A percentile compares a stretch with the other conserved stretches of the same genome.
Evolutionary conservation across 2,329 filamentous ascomycete species (phyloP).

Genomic region (Neonectria neomacrospora): DNA sequence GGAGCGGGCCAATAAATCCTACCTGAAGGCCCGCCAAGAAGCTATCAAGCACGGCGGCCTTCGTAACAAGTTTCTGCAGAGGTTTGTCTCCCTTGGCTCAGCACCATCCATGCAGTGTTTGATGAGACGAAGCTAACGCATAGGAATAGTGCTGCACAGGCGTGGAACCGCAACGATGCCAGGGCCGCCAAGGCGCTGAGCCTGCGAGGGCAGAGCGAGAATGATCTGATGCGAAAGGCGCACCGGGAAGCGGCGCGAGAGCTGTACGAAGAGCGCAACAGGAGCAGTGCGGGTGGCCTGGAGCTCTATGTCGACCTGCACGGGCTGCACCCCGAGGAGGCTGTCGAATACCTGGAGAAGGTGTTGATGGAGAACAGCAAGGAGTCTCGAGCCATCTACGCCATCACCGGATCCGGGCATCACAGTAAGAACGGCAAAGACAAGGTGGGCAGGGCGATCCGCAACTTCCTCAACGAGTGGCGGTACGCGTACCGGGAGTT

Average conservation of each 20-base stretch:
- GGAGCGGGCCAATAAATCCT: slow-evolving; percentile 88
- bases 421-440: slow-evolving; percentile 99
- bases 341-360: slow-evolving; percentile 90
- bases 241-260: slow-evolving; percentile 93
- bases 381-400: slow-evolving; percentile 83
- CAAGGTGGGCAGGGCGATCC: slow-evolving; percentile 94
- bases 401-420: slow-evolving; percentile 95
- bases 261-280: slow-evolving; percentile 94
- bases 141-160: slow-evolving; percentile 82
- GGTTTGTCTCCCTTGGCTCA: slow-evolving; percentile 62
- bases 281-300: slow-evolving; percentile 65
- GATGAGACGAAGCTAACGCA: slow-evolving; percentile 15
- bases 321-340: slow-evolving; percentile 98
- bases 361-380: slow-evolving; percentile 85
- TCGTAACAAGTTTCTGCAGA: slow-evolving; percentile 96
- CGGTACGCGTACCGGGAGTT: slow-evolving; percentile 96
- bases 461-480: slow-evolving; percentile 93
- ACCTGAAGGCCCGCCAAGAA: slow-evolving; percentile 93
- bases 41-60: slow-evolving; percentile 97
- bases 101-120: background rate
- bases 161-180: slow-evolving; percentile 98
- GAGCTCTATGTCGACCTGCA: slow-evolving; percentile 97
- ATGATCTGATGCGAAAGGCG: slow-evolving; percentile 95
- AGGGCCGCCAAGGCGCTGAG: slow-evolving; percentile 95
- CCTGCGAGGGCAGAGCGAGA: slow-evolving; percentile 94